Evolutionary conservation across 805 yeast species (phyloP), one percentile per base, ranked within the genome.

Genomic region (Citeromyces matritensis): DNA sequence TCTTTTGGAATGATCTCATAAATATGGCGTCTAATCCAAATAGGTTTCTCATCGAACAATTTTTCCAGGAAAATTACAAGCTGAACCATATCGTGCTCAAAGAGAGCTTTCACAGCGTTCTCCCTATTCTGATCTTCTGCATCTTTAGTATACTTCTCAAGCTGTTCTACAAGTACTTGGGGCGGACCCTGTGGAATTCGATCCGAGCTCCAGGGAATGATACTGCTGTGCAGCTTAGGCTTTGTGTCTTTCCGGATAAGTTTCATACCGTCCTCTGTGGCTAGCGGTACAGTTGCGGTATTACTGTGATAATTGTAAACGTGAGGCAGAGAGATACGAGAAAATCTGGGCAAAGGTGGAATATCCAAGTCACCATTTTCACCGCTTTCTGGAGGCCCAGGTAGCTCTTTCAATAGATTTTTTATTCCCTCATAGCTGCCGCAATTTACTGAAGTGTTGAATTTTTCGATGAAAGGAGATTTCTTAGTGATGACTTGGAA

Each of bases 311-410:
- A 91, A 35, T 69, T 69, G 52, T 84, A 88, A 40, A 72, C 69
- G 43, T 71, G 78, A 3, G 96, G 95, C 33, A 80, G 69, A 24
- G 74, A 66, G 9, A 77, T 70, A 27, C 78, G 70, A 1, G 94
- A 75, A 39, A 84, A 80, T 32, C 81, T 55, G 2, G 95, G 85
- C 4, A 95, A 93, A 0, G 97, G 95, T 2, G 93, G 78, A 10
- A 86, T 44, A 37, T 78, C 75, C 35, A 69, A 63, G 26, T 44
- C 52, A 35, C 58, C 57, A 25, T 40, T 26, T 37, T 32, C 19
- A 33, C 36, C 29, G 37, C 32, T 34, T 19, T 42, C 33, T 15
- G 6, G 11, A n/a, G 31, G 29, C n/a, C 24, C 14, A 9, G 13
- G 15, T 3, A 45, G 35, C 3, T 39, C 15, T 24, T 49, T 48